Evolutionary conservation across 768 basidiomycete species (phyloP).

Genomic region (Tulasnella sp.): DNA sequence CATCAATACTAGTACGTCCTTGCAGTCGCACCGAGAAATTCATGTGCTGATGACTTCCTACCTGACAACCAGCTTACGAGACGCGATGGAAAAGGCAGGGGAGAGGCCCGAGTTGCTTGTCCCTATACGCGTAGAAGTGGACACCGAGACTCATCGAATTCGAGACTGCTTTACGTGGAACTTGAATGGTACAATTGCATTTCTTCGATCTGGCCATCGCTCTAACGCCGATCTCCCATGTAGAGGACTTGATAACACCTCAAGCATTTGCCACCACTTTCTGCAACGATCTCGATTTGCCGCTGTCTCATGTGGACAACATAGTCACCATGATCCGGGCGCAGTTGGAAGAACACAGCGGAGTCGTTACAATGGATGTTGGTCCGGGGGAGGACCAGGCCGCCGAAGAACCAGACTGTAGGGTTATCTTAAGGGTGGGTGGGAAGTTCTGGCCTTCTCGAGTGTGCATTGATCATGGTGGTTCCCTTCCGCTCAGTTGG

Average conservation of each 20-base stretch:
- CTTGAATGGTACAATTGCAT: conserved; percentile 45
- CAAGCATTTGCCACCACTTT: conserved; percentile 79
- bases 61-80: conserved; percentile 40
- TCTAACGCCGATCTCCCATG: background rate
- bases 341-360: conserved; percentile 86
- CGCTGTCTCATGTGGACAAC: conserved; percentile 62
- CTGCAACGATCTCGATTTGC: conserved; percentile 80
- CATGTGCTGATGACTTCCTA: conserved; percentile 16
- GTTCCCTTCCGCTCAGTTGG: conserved; percentile 53
- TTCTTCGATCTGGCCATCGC: background rate
- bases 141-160: conserved; percentile 83
- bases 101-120: conserved; percentile 51
- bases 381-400: conserved; percentile 38
- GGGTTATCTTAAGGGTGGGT: conserved; percentile 71
- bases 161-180: conserved; percentile 98
- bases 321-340: conserved; percentile 81
- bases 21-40: too few species aligned
- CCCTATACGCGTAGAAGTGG: conserved; percentile 92
- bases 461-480: background rate
- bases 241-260: conserved; percentile 69
- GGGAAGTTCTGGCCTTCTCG: background rate
- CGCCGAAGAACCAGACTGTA: conserved; percentile 51
- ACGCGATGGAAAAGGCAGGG: conserved; percentile 58
- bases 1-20: conserved; percentile 68
- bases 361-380: conserved; percentile 67